These are phyloP conservation scores for Penicillium lagena DNA, from an alignment of 495 filamentous ascomycete species.

Conservation along the genomic window DNA sequence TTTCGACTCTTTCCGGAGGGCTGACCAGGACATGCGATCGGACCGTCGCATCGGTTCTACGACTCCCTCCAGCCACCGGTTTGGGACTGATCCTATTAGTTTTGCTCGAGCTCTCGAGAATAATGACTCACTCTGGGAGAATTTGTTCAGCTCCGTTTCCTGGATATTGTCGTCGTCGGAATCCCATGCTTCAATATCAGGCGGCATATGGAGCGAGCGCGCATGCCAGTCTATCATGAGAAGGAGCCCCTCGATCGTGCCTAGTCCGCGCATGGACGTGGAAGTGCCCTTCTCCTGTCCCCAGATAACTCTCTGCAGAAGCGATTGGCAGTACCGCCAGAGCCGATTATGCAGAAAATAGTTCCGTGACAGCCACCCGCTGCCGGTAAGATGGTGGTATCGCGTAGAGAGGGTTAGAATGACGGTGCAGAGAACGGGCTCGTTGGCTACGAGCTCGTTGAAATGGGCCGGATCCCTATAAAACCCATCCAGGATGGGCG, in stretches of 20 bases:
- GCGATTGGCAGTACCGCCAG: conserved; percentile 37
- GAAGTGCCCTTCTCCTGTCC: conserved; percentile 32
- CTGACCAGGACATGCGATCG: conserved; percentile 40
- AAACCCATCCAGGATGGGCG: conserved; percentile 33
- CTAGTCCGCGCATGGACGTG: conserved; percentile 23
- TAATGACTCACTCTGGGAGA: no score
- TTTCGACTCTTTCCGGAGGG: no score
- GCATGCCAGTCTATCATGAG: conserved; percentile 39
- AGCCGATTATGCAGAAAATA: conserved; percentile 36
- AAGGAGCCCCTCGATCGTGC: conserved; percentile 32
- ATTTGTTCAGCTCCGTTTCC: no score
- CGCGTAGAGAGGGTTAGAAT: conserved; percentile 36
- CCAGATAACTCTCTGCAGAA: conserved; percentile 30
- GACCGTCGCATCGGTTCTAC: conserved; percentile 34
- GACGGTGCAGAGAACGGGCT: conserved; percentile 34
- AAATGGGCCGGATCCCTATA: conserved; percentile 28
- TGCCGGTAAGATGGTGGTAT: conserved; percentile 27
- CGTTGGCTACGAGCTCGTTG: conserved; percentile 26
- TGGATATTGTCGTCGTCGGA: conserved; percentile 17
- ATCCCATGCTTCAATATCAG: conserved; percentile 27
- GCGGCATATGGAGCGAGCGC: conserved; percentile 30
- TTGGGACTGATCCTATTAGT: conserved; percentile 13
- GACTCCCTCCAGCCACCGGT: conserved; percentile 21
- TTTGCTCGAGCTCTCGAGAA: no score
- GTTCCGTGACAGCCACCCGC: conserved; percentile 23